Conservation (phyloP, 2,329 filamentous ascomycete genomes). For the Fusarium cicatricum region DNA sequence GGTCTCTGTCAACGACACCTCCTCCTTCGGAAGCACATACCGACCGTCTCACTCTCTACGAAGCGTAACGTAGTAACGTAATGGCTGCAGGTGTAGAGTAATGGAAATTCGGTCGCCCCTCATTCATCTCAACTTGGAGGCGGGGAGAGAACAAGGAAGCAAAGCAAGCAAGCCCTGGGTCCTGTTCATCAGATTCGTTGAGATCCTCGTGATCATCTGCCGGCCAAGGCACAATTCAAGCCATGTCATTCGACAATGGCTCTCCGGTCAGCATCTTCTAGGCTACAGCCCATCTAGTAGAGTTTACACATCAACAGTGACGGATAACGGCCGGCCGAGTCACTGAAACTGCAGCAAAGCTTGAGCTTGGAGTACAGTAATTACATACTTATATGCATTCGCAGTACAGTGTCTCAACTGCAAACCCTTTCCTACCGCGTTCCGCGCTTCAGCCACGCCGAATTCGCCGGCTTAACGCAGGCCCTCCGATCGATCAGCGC, state of each 20-base stretch:
- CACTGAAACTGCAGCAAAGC: background rate
- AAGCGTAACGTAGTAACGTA: slow-evolving; percentile 31
- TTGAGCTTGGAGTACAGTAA: slow-evolving; percentile 2
- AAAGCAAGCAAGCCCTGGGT: slow-evolving; percentile 23
- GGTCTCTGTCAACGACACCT: slow-evolving; percentile 22
- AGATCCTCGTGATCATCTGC: slow-evolving; percentile 32
- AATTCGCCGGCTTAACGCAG: slow-evolving; percentile 27
- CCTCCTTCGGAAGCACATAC: slow-evolving; percentile 10
- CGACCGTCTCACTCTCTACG: slow-evolving; percentile 3
- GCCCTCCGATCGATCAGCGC: slow-evolving; percentile 15
- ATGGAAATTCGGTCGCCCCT: slow-evolving; percentile 39
- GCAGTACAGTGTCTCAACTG: slow-evolving; percentile 10
- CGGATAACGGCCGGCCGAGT: slow-evolving; percentile 1
- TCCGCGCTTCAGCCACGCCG: slow-evolving; percentile 5
- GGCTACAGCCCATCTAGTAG: background rate
- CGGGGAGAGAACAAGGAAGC: slow-evolving; percentile 7
- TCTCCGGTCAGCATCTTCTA: slow-evolving; percentile 14
- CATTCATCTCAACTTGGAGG: slow-evolving; percentile 23
- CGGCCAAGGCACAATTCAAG: slow-evolving; percentile 20
- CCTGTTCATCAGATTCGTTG: slow-evolving; percentile 24
- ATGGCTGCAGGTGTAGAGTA: slow-evolving; percentile 23
- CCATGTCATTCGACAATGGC: slow-evolving; percentile 37
- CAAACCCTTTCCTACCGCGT: background rate
- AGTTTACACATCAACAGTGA: slow-evolving; percentile 11
- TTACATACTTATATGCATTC: too few species aligned